These are phyloP conservation scores for Epichloe coenophiala DNA, from an alignment of 2,329 filamentous ascomycete species.

Conservation along the genomic window DNA sequence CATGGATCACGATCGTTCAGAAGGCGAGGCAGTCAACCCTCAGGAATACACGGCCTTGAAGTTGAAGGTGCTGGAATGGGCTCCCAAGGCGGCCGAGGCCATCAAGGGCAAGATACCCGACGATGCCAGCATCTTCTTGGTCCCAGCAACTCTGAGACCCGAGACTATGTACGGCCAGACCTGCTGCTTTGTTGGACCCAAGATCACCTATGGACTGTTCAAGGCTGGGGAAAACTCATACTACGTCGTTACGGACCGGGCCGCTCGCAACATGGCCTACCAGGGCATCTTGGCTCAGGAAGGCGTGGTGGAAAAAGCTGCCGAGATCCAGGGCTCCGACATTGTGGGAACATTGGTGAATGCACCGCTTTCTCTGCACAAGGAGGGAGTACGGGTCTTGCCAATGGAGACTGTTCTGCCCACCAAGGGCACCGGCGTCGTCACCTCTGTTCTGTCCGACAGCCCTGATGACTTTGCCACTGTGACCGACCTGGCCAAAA, in stretches of 20 bases:
- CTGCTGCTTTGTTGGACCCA: slow-evolving; percentile 87
- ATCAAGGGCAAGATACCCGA: slow-evolving; percentile 68
- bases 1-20: slow-evolving; percentile 34
- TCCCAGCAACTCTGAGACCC: slow-evolving; percentile 81
- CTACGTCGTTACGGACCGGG: slow-evolving; percentile 72
- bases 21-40: slow-evolving; percentile 43
- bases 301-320: slow-evolving; percentile 60
- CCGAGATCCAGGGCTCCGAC: slow-evolving; percentile 62
- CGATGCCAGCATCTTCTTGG: slow-evolving; percentile 70
- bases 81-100: slow-evolving; percentile 56
- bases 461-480: slow-evolving; percentile 90
- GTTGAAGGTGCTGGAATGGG: slow-evolving; percentile 82
- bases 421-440: slow-evolving; percentile 91
- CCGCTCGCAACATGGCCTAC: slow-evolving; percentile 91
- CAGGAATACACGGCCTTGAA: slow-evolving; percentile 93
- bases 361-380: slow-evolving; percentile 79
- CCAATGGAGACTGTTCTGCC: slow-evolving; percentile 92
- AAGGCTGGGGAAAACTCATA: slow-evolving; percentile 67
- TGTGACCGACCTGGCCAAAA: slow-evolving; percentile 76
- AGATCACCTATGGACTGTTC: slow-evolving; percentile 80
- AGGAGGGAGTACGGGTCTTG: slow-evolving; percentile 70
- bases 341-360: slow-evolving; percentile 80
- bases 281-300: slow-evolving; percentile 74
- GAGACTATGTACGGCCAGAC: slow-evolving; percentile 99
- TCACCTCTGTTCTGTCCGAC: slow-evolving; percentile 91